phyloP scores from a whole-genome alignment of 2,329 filamentous ascomycete genomes.

The Sclerotinia subarctica region DNA sequence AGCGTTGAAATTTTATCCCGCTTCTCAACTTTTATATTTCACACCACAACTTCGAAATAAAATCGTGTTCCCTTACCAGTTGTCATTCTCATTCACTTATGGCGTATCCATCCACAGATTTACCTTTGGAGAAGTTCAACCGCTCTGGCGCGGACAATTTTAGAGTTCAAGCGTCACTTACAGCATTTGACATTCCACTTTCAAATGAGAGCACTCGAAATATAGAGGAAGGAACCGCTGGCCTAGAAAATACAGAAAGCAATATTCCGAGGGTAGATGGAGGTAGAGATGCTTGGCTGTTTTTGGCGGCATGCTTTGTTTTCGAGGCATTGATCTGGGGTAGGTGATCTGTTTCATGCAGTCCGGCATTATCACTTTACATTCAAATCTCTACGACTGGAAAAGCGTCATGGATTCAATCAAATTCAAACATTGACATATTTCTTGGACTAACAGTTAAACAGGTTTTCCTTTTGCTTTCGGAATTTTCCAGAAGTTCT shows the following conservation, averaged over 20 bases:
- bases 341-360: slow-evolving; percentile 30
- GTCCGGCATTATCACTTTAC: not conserved
- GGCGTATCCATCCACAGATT: not conserved
- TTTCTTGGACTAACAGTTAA: slow-evolving; percentile 1
- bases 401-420: not conserved
- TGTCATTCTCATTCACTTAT: not conserved
- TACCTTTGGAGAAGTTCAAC: not conserved
- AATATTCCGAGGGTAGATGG: slow-evolving; percentile 44
- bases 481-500: slow-evolving; percentile 46
- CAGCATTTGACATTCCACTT: not conserved
- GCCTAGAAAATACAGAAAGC: not conserved
- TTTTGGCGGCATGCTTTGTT: slow-evolving; percentile 49
- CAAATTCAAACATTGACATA: not conserved
- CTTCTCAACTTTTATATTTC: not conserved
- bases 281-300: slow-evolving; percentile 51
- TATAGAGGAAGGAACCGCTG: not conserved
- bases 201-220: slow-evolving; percentile 1
- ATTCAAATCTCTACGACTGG: not conserved
- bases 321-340: slow-evolving; percentile 55
- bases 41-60: not conserved
- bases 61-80: not conserved
- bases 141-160: not conserved
- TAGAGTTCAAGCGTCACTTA: not conserved
- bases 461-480: slow-evolving; percentile 41
- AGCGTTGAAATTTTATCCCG: not conserved